Conservation (phyloP, 116 monocot genomes). For the Posidonia oceanica region DNA sequence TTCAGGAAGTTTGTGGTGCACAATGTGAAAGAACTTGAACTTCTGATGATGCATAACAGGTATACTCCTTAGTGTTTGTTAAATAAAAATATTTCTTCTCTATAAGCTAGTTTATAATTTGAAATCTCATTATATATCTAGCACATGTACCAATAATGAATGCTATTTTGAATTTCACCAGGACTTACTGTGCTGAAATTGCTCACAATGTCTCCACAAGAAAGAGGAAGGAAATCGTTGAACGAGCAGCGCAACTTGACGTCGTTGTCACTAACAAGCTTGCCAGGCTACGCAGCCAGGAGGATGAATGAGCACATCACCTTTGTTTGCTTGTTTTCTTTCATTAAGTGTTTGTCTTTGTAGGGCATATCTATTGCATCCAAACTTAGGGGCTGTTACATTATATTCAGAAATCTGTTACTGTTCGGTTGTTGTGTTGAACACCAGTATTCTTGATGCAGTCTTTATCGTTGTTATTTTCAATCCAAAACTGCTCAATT, state of each 20-base stretch:
- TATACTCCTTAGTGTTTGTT: constrained; percentile 8
- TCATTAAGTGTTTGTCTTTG: no score
- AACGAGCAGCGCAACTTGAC: constrained; percentile 51
- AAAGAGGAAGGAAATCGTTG: constrained; percentile 62
- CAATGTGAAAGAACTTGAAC: constrained; percentile 51
- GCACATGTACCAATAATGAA: neutral
- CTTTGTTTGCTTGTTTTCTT: no score
- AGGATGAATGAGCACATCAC: constrained; percentile 37
- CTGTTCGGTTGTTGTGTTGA: no score
- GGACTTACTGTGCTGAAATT: constrained; percentile 36
- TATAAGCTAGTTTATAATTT: neutral
- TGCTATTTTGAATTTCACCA: neutral
- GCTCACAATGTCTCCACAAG: constrained; percentile 49
- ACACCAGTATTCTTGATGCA: no score
- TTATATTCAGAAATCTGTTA: no score
- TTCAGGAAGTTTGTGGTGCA: constrained; percentile 68
- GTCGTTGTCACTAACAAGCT: constrained; percentile 59
- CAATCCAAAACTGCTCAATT: no score
- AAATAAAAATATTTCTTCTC: no score
- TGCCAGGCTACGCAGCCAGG: constrained; percentile 61
- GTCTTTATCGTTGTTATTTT: no score
- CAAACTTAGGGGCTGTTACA: no score
- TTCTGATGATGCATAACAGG: constrained; percentile 92
- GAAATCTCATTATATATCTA: no score
- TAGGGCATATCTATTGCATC: no score